Base-by-base conservation (phyloP, 2,329 filamentous ascomycete genomes). In the Davidsoniella neocaledoniae region DNA sequence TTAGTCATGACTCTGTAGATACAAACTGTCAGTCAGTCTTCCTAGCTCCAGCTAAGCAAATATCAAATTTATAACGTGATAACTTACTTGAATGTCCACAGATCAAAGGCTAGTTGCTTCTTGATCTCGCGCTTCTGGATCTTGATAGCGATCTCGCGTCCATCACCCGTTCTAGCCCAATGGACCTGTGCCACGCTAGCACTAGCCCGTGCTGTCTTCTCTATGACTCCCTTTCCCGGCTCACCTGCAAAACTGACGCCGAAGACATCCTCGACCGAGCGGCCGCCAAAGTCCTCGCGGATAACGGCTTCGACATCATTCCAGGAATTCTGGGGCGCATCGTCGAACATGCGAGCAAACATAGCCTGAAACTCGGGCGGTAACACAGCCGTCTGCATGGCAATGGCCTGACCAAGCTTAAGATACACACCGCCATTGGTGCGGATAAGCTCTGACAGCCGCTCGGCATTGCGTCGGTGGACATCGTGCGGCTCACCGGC, bases 361-460 rank as follows among this genome's bases (percentile, higher is more conserved):
- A 95, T 96, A 59, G 81, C 80, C 68, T 94, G 87, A 58, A 96
- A 96, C 64, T 94, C 87, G 0, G 88, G 85, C 23, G 91, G 91
- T 54, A 98, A 68, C 23, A 96, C 80, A 0, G 90, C 90, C 57
- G 84, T 90, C 70, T 98, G 91, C 91, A 96, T 96, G 12, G 90
- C 91, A 57, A 98, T 90, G 4, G 91, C 91, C 70, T 98, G 91
- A 0, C 91, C 91, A 52, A 98, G 95, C 72, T 98, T 98, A 61
- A 96, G 72, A 61, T 96, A 98, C 16, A 98, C 66, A 0, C 91
- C 91, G 53, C 91, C 90, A 71, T 98, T 98, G 50, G 76, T 69
- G 23, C 85, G 75, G 56, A 96, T 71, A 54, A 98, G 68, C 26
- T 90, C 73, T 54, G 86, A 94, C 37, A 96, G 68, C 23, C 85